phyloP scores from a whole-genome alignment of 75 land plant species.

The Cunninghamia lanceolata region DNA sequence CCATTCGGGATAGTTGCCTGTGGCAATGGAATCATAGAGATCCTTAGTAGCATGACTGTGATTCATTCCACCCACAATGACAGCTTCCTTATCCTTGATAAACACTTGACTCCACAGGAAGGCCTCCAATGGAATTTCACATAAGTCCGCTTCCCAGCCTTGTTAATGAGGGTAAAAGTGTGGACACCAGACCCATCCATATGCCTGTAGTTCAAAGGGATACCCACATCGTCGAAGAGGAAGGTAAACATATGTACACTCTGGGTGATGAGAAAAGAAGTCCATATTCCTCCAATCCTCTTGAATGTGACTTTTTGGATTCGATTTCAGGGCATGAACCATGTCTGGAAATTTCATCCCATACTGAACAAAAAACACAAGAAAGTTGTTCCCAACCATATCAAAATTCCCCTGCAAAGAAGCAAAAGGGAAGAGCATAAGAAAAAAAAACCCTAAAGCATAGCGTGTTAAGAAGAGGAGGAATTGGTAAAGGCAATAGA shows the following conservation, averaged over 20 bases:
- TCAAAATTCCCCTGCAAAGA: conserved; percentile 71
- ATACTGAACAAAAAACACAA: conserved; percentile 78
- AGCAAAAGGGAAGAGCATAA: background rate
- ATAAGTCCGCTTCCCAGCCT: conserved; percentile 55
- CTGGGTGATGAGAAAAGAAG: conserved; percentile 76
- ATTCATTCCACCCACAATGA: too few species aligned
- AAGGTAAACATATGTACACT: conserved; percentile 70
- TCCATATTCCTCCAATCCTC: conserved; percentile 79
- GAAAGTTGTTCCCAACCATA: conserved; percentile 77
- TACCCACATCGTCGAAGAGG: conserved; percentile 68
- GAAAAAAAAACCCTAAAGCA: background rate
- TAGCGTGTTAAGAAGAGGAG: background rate
- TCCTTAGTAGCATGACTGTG: too few species aligned
- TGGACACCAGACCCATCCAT: conserved; percentile 88
- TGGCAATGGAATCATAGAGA: too few species aligned
- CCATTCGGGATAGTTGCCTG: conserved; percentile 89
- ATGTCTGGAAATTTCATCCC: conserved; percentile 86
- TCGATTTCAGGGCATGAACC: too few species aligned
- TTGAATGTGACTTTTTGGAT: conserved; percentile 77
- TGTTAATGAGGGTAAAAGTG: conserved; percentile 66
- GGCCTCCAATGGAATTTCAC: conserved; percentile 89
- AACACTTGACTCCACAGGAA: conserved; percentile 66
- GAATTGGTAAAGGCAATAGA: background rate
- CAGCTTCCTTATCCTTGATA: conserved; percentile 72
- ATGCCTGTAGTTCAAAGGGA: conserved; percentile 80